A percentile compares a stretch with the other conserved stretches of the same genome.
Conservation (phyloP, 2,329 filamentous ascomycete genomes). For the Westerdykella sp. region DNA sequence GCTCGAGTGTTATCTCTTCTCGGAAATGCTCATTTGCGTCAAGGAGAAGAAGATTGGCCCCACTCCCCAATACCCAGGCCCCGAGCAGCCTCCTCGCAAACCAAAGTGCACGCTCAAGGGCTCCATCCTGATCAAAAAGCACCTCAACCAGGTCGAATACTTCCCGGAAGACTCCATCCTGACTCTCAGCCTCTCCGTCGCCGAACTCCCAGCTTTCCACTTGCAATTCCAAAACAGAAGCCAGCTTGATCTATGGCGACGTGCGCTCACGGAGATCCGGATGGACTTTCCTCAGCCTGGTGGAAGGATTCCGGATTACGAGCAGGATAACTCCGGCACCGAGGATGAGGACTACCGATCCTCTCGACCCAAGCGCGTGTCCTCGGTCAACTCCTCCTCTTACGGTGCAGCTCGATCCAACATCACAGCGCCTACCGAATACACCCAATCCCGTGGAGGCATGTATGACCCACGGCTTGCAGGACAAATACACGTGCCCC, state of each 20-base stretch:
- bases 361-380: conserved; percentile 58
- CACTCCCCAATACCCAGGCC: conserved; percentile 61
- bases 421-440: conserved; percentile 86
- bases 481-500: conserved; percentile 71
- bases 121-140: conserved; percentile 96
- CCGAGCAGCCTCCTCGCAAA: conserved; percentile 51
- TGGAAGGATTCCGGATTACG: conserved; percentile 61
- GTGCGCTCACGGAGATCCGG: conserved; percentile 78
- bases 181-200: conserved; percentile 83
- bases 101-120: conserved; percentile 87
- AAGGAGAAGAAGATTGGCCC: conserved; percentile 79
- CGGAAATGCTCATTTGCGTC: conserved; percentile 98
- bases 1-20: conserved; percentile 92
- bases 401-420: conserved; percentile 77
- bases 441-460: conserved; percentile 60
- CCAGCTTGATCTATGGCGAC: conserved; percentile 85
- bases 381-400: conserved; percentile 72
- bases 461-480: conserved; percentile 41
- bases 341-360: conserved; percentile 81
- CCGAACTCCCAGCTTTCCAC: conserved; percentile 89
- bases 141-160: conserved; percentile 81
- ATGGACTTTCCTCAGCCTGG: conserved; percentile 52
- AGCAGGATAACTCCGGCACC: conserved; percentile 71
- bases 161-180: conserved; percentile 71
- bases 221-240: conserved; percentile 78